Percentiles rank a stretch among this genome's conserved stretches.
Conservation (phyloP, 2,329 filamentous ascomycete genomes). For the Diaporthe australafricana region DNA sequence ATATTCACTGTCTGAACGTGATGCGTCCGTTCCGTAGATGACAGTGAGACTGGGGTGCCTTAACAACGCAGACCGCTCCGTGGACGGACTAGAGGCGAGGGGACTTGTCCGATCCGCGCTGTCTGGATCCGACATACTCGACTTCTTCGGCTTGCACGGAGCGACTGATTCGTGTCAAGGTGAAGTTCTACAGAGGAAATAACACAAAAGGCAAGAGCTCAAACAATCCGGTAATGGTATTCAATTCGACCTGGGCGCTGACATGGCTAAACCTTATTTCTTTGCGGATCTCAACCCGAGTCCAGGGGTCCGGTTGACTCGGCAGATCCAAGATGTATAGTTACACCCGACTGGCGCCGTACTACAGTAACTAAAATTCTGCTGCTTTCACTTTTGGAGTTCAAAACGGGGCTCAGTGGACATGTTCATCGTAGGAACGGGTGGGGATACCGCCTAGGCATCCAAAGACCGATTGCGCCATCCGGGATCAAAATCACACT, state of each 20-base stretch:
- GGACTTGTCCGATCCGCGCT: background rate
- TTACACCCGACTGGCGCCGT: background rate
- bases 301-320: background rate
- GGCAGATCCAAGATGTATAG: background rate
- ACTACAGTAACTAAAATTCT: background rate
- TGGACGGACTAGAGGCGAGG: background rate
- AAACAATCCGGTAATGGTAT: background rate
- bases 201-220: background rate
- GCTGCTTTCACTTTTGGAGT: background rate
- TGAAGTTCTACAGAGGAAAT: background rate
- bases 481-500: slow-evolving; percentile 22
- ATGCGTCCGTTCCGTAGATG: slow-evolving; percentile 7
- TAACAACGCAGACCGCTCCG: slow-evolving; percentile 28
- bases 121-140: slow-evolving; percentile 4
- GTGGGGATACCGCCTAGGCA: background rate
- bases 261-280: background rate
- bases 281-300: background rate
- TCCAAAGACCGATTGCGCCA: slow-evolving; percentile 23
- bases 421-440: background rate
- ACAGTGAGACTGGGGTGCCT: slow-evolving; percentile 4
- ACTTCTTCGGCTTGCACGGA: background rate
- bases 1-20: background rate
- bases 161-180: background rate
- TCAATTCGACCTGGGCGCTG: background rate
- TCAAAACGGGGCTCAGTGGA: background rate